Evolutionary conservation across 805 yeast genomes (phyloP), one percentile per base, ranked within the genome.

Genomic region (Diddensiella santjacobensis): DNA sequence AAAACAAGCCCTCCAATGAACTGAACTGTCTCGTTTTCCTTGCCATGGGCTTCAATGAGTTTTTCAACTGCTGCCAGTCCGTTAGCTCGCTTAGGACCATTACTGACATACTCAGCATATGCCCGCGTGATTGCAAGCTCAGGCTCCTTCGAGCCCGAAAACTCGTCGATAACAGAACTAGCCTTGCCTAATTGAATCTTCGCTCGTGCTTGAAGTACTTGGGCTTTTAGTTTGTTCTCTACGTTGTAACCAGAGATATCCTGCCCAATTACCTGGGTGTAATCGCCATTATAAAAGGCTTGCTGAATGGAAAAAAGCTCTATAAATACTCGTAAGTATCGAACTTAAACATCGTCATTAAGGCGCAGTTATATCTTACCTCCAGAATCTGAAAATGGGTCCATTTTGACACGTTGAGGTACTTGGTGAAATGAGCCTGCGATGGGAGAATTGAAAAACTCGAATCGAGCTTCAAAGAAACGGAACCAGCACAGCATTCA

Each of bases 1-100:
- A 73, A 62, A 48, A 73, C 68, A 13, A 73, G 56, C 1, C 74
- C 69, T 0, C 73, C 72, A 10, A 77, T 40, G 42, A 68, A 70
- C 52, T 64, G 65, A 13, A 68, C 73, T 17, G 56, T 61, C 40
- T 61, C 63, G 33, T 49, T 69, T 37, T 61, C 57, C 4, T 51
- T 44, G n/a, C 55, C 54, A 22, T 49, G 50, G n/a, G 52, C 49
- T 22, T 58, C 58, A 18, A 54, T 54, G 19, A 63, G 46, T 36
- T 57, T 53, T 44, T 54, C 54, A 19, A 56, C 38, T 4, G 44
- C 37, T 20, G 56, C 49, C 26, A 57, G 42, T 15, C 51, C 41
- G 19, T 57, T 39, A 41, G 48, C 37, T 51, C 58, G 57, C 29
- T 59, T 49, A 39, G 60, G 50, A 31, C 64, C 59, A 26, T 51